Percentiles rank a stretch among this genome's conserved stretches.
These are phyloP conservation scores for Stephania cephalantha DNA, from an alignment of 164 flowering plant genomes.

Conservation along the genomic window DNA sequence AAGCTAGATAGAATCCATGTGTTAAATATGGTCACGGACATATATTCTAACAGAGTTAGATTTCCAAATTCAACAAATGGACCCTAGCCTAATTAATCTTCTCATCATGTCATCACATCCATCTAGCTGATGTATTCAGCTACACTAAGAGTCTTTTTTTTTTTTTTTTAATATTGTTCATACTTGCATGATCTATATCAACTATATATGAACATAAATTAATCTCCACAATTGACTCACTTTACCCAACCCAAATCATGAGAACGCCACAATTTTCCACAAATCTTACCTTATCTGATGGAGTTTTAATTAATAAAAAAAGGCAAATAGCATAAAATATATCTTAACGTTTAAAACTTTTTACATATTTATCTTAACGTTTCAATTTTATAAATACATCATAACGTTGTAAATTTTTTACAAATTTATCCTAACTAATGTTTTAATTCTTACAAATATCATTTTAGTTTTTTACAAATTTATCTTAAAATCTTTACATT, in stretches of 20 bases:
- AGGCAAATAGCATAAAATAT: too few relatives aligned
- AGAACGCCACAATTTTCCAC: neutral
- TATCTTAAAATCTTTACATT: too few relatives aligned
- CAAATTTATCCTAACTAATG: too few relatives aligned
- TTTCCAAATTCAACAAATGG: neutral
- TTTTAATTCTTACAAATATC: too few relatives aligned
- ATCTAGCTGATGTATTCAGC: too few relatives aligned
- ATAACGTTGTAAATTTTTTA: too few relatives aligned
- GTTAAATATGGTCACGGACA: neutral
- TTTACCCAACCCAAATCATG: neutral
- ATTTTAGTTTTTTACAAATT: too few relatives aligned
- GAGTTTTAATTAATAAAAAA: neutral
- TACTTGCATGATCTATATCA: neutral
- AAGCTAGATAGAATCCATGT: too few relatives aligned
- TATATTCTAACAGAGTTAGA: neutral
- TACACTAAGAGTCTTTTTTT: too few relatives aligned
- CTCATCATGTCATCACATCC: neutral
- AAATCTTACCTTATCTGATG: neutral
- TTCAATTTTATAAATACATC: too few relatives aligned
- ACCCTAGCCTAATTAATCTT: neutral
- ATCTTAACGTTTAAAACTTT: too few relatives aligned
- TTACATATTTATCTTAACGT: too few relatives aligned
- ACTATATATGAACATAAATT: neutral
- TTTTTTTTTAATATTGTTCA: neutral
- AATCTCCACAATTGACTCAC: neutral